Percentiles rank a stretch among this genome's conserved stretches.
Conservation (phyloP, 1,139 yeast genomes). For the Arxiozyma slooffiae region DNA sequence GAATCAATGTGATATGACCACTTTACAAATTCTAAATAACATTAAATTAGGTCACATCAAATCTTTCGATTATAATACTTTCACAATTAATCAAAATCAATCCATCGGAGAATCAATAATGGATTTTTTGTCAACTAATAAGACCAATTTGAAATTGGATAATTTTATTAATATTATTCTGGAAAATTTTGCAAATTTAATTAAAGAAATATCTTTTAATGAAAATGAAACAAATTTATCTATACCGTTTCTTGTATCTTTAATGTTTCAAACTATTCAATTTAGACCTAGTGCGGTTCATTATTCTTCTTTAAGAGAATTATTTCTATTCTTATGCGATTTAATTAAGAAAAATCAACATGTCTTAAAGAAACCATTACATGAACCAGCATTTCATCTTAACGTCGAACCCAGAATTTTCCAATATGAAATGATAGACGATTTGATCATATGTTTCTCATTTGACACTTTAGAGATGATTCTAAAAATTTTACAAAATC, state of each 20-base stretch:
- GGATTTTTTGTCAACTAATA: constrained; percentile 13
- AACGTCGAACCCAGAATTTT: constrained; percentile 24
- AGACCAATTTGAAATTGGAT: constrained; percentile 15
- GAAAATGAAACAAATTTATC: constrained; percentile 24
- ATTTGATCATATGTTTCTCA: constrained; percentile 40
- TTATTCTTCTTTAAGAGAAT: constrained; percentile 28
- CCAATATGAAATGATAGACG: constrained; percentile 38
- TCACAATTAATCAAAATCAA: constrained; percentile 28
- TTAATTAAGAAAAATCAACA: constrained; percentile 21
- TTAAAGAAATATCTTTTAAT: constrained; percentile 20
- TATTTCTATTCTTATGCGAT: constrained; percentile 21
- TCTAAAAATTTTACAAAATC: constrained; percentile 20
- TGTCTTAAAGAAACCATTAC: constrained; percentile 21
- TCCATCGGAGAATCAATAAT: constrained; percentile 26
- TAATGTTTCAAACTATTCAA: constrained; percentile 43
- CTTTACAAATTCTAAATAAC: constrained; percentile 42
- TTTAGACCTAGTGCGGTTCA: constrained; percentile 52
- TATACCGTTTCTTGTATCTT: no score
- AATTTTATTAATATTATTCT: no score
- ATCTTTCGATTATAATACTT: constrained; percentile 28
- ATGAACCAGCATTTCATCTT: constrained; percentile 13
- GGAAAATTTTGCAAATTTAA: no score
- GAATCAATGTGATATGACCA: constrained; percentile 42
- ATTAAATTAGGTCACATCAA: constrained; percentile 36
- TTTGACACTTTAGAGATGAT: constrained; percentile 47